Evolutionary conservation across 2,329 filamentous ascomycete genomes (phyloP), one percentile per base, ranked within the genome.

Genomic region (Thelonectria olida): DNA sequence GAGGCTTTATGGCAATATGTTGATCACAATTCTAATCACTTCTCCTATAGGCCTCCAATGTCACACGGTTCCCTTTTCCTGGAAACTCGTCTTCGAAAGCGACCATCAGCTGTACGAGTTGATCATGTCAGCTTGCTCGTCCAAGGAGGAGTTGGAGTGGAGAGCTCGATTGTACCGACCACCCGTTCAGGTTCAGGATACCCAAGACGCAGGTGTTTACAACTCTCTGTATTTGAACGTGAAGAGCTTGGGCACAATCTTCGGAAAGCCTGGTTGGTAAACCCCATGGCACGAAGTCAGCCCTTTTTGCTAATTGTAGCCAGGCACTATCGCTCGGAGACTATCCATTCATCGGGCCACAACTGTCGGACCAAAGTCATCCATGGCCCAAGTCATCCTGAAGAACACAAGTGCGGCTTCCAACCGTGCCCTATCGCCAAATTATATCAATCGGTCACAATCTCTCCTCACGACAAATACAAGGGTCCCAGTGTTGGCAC

Each of bases 21-120:
- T 3, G 9, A 5, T 19, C 20, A 9, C 27, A 10, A 12, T 45
- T 62, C 39, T 58, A 50, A 68, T 74, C 48, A 12, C 53, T 8
- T 56, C n/a, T 19, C 10, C 47, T n/a, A 45, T 62, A 97, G 93
- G 93, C 1, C 75, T 98, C 7, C 93, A 95, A 81, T 97, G 93
- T 71, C 90, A 96, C 65, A 92, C 91, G 3, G 92, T 92, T 1
- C 89, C 92, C 0, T 92, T 92, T 75, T 96, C 93, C 1, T 98
- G 94, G 95, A 99, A 98, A 74, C 72, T 97, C 10, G 84, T 92
- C 3, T 97, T 98, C 71, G 90, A 96, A 73, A 87, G 87, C 66
- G 84, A 90, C 58, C 86, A 91, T 66, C 88, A 91, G 61, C 81
- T 95, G 54, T 95, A 92, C 73, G 95, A 98, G 76, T 78, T 97